Percentiles rank a stretch among this genome's conserved stretches.
These are phyloP conservation scores for Colletotrichum orchidophilum DNA, from an alignment of 2,329 filamentous ascomycete species.

Conservation along the genomic window DNA sequence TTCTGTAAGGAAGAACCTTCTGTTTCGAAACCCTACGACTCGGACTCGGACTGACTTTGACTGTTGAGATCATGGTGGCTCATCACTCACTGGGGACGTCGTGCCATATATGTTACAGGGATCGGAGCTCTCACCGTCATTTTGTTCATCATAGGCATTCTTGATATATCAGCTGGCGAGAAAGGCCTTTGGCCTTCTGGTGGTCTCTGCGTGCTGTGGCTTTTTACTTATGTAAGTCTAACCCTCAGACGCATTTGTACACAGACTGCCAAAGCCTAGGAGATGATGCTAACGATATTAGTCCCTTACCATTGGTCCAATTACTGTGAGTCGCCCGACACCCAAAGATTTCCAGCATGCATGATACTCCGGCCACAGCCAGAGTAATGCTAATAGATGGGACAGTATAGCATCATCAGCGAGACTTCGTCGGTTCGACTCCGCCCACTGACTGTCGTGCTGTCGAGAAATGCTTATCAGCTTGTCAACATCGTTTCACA, in stretches of 20 bases:
- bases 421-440: conserved; percentile 56
- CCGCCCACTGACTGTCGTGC: conserved; percentile 54
- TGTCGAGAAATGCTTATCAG: conserved; percentile 53
- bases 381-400: not conserved
- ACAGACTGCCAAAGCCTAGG: not conserved
- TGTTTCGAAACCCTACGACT: too few relatives aligned
- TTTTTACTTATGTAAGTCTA: conserved; percentile 45
- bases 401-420: conserved; percentile 52
- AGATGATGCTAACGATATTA: not conserved
- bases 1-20: conserved; percentile 36
- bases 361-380: not conserved
- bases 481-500: conserved; percentile 50
- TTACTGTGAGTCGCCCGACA: conserved; percentile 48
- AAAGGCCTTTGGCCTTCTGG: conserved; percentile 50
- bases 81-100: conserved; percentile 51
- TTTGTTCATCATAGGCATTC: conserved; percentile 52
- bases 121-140: conserved; percentile 50
- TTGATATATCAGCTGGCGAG: conserved; percentile 50
- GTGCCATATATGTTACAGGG: conserved; percentile 52
- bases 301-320: conserved; percentile 53
- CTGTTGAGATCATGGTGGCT: conserved; percentile 53
- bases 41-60: conserved; percentile 47
- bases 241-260: too few relatives aligned
- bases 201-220: conserved; percentile 53
- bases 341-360: not conserved